These are phyloP conservation scores for Aristolochia fimbriata DNA, from an alignment of 164 flowering plant genomes.

Conservation along the genomic window DNA sequence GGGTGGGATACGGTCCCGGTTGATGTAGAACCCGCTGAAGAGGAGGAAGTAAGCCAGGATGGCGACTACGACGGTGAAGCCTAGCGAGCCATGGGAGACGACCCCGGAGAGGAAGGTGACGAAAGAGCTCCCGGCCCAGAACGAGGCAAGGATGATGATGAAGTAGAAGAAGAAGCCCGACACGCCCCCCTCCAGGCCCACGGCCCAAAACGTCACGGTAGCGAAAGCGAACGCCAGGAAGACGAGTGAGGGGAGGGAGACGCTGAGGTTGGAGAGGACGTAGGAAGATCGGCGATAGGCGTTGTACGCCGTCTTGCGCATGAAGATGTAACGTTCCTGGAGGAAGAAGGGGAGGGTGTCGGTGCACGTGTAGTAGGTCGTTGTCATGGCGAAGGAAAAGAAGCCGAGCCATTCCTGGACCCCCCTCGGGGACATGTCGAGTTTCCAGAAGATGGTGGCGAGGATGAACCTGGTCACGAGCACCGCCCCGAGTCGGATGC, in stretches of 20 bases:
- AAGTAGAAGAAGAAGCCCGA: constrained; percentile 67
- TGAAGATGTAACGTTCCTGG: constrained; percentile 86
- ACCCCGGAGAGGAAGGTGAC: constrained; percentile 89
- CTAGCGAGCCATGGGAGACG: constrained; percentile 69
- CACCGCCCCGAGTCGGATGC: constrained; percentile 58
- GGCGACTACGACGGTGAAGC: constrained; percentile 75
- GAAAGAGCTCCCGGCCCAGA: constrained; percentile 92
- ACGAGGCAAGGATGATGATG: constrained; percentile 46
- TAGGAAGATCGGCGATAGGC: constrained; percentile 90
- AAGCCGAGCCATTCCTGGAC: constrained; percentile 82
- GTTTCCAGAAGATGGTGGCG: constrained; percentile 76
- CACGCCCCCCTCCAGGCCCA: constrained; percentile 69
- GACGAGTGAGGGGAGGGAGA: constrained; percentile 49
- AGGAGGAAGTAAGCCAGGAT: constrained; percentile 74
- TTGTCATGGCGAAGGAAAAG: constrained; percentile 96
- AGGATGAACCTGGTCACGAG: constrained; percentile 71
- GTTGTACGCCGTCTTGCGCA: constrained; percentile 92
- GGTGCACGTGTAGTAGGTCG: constrained; percentile 91
- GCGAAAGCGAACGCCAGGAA: constrained; percentile 64
- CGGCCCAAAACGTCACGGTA: constrained; percentile 58
- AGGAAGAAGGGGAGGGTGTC: constrained; percentile 88
- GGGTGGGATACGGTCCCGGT: constrained; percentile 55
- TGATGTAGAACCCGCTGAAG: constrained; percentile 88
- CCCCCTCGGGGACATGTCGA: constrained; percentile 77
- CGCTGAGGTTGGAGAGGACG: constrained; percentile 57